Conservation (phyloP, 2,329 filamentous ascomycete species). For the Triangularia setosa region DNA sequence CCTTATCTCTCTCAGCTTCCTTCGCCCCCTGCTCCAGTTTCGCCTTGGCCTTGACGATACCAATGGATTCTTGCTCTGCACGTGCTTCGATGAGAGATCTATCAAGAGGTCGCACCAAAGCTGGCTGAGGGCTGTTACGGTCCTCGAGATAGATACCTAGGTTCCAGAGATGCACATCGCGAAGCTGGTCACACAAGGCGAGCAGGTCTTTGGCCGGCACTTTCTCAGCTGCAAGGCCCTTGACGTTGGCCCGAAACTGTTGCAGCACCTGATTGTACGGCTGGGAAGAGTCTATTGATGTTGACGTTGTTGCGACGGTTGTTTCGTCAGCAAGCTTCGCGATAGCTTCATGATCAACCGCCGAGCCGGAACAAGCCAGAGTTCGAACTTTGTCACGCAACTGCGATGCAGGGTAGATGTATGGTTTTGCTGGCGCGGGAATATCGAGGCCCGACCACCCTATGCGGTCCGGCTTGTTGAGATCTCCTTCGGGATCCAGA, state of each 20-base stretch:
- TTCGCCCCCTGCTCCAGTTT: constrained; percentile 31
- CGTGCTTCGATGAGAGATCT: constrained; percentile 51
- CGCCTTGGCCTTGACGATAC: constrained; percentile 46
- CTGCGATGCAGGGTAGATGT: constrained; percentile 51
- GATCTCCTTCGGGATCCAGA: constrained; percentile 44
- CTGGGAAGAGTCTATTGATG: constrained; percentile 12
- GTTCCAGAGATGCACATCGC: constrained; percentile 62
- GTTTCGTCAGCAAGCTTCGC: constrained; percentile 19
- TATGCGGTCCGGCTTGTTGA: constrained; percentile 41
- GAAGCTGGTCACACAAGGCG: constrained; percentile 60
- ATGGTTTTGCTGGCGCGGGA: constrained; percentile 54
- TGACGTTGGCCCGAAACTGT: constrained; percentile 40
- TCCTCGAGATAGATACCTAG: constrained; percentile 69
- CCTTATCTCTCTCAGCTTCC: constrained; percentile 42
- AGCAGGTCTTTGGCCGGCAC: constrained; percentile 57
- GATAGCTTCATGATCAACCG: constrained; percentile 27
- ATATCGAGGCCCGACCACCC: constrained; percentile 65
- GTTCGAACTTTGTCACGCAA: constrained; percentile 36
- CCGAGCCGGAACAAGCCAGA: constrained; percentile 40
- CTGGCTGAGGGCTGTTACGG: constrained; percentile 51
- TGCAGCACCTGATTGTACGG: constrained; percentile 31
- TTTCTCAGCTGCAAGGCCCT: constrained; percentile 38
- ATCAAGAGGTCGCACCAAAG: constrained; percentile 62
- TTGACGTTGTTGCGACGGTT: constrained; percentile 10
- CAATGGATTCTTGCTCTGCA: constrained; percentile 49